A percentile compares a stretch with the other conserved stretches of the same genome.
phyloP scores from a whole-genome alignment of 2,329 filamentous ascomycete genomes.

The Emergomyces africanus region DNA sequence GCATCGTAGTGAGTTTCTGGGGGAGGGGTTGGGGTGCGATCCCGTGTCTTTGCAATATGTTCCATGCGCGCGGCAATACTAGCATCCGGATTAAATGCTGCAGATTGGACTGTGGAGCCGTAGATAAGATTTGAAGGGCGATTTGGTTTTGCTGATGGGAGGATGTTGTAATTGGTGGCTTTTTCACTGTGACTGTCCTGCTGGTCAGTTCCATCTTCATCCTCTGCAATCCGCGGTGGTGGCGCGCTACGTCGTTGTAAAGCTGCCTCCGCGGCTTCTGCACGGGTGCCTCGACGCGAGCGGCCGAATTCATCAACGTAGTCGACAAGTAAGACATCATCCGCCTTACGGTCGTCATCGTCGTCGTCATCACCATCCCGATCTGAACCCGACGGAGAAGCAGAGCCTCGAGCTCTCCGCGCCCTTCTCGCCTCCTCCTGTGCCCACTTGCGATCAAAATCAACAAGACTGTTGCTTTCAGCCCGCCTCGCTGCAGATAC shows the following conservation, averaged over 20 bases:
- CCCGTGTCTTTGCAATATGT: slow-evolving; percentile 61
- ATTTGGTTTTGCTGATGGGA: slow-evolving; percentile 30
- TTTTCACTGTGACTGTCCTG: slow-evolving; percentile 1
- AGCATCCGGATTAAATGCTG: slow-evolving; percentile 69
- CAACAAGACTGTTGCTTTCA: slow-evolving; percentile 50
- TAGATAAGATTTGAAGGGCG: slow-evolving; percentile 60
- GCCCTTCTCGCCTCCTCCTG: slow-evolving; percentile 41
- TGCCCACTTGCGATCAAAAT: slow-evolving; percentile 95
- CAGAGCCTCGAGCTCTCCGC: slow-evolving; percentile 11
- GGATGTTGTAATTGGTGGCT: slow-evolving; percentile 13
- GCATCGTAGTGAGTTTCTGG: slow-evolving; percentile 77
- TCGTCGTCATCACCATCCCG: slow-evolving; percentile 31
- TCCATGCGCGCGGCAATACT: slow-evolving; percentile 57
- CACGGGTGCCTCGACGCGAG: slow-evolving; percentile 57
- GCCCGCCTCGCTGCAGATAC: slow-evolving; percentile 8
- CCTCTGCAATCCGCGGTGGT: slow-evolving; percentile 11
- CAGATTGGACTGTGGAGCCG: slow-evolving; percentile 70
- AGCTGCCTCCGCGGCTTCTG: slow-evolving; percentile 53
- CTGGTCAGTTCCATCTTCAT: slow-evolving; percentile 7
- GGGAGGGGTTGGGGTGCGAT: slow-evolving; percentile 69
- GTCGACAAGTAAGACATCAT: slow-evolving; percentile 57
- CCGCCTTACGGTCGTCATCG: slow-evolving; percentile 27
- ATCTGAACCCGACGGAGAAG: slow-evolving; percentile 27
- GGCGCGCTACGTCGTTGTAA: slow-evolving; percentile 22
- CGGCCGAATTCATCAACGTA: slow-evolving; percentile 89